Evolutionary conservation across 116 monocot species (phyloP), one percentile per base, ranked within the genome.

Genomic region (Posidonia oceanica): DNA sequence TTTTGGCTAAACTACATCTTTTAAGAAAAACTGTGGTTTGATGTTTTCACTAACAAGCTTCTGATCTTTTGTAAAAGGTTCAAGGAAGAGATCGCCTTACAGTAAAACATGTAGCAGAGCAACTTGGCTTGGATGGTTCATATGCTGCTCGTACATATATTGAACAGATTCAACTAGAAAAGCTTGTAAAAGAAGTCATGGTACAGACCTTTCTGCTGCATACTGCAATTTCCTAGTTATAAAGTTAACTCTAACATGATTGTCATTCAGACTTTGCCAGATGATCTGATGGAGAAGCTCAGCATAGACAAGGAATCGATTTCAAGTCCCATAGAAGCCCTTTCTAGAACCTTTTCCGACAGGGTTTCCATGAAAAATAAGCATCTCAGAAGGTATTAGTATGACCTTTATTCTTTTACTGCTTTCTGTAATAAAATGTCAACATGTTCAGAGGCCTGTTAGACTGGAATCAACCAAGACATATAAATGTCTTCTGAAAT

Each of bases 91-190:
- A 99, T 39, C 79, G 93, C 12, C 13, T 80, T 17, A 21, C 86
- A 41, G 90, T 99, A 8, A 82, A 83, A 69, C 63, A 68, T 74
- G 63, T 88, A 37, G 99, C 99, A 54, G 88, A 93, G 38, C 71
- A 77, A 61, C 52, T 99, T 72, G 93, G 93, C 22, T 80, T 99
- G 74, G 99, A 93, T 48, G 93, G 93, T 61, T 84, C 93, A 65
- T 99, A 90, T 77, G 86, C 88, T 74, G 85, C 93, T 64, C 85
- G 88, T 3, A 99, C 99, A 48, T 99, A 99, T 52, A 99, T 99
- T 64, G 99, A 88, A 69, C 93, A 99, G 75, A 99, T 99, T 78
- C 99, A 99, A 52, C 80, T 99, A 54, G 99, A 99, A 80, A 99
- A 99, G 61, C 88, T 93, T 80, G 84, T 99, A 36, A 93, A 93